phyloP scores from a whole-genome alignment of 139 green algal genomes.

The Desmodesmus armatus region DNA sequence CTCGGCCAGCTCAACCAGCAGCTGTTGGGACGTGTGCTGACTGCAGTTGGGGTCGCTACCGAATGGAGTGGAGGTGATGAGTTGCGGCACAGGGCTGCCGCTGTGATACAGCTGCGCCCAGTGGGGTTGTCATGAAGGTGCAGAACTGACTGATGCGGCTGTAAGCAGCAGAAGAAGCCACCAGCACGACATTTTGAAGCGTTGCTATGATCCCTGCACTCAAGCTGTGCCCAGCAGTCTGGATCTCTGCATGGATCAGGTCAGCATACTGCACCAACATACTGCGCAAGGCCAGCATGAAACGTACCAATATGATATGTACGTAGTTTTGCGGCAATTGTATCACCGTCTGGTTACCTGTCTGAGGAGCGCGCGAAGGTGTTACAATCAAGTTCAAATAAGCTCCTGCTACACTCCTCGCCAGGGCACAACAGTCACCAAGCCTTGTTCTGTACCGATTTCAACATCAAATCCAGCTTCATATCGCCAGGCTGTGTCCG shows the following conservation, averaged over 20 bases:
- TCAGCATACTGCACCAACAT: neutral
- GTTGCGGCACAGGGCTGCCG: too few species aligned
- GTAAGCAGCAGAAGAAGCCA: too few species aligned
- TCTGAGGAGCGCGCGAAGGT: too few species aligned
- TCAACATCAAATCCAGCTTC: neutral
- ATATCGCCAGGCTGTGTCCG: neutral
- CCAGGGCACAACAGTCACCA: neutral
- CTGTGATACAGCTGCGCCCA: neutral
- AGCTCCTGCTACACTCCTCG: too few species aligned
- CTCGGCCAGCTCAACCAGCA: neutral
- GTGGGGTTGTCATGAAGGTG: conserved; percentile 6
- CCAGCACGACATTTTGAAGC: too few species aligned
- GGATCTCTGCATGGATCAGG: too few species aligned
- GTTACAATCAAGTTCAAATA: too few species aligned
- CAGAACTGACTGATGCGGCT: too few species aligned
- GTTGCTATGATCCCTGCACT: too few species aligned
- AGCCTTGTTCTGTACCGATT: neutral
- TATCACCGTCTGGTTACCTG: neutral
- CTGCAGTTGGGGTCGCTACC: neutral
- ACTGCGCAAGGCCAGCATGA: neutral
- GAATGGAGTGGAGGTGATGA: neutral
- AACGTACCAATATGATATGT: neutral
- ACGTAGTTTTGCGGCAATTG: neutral
- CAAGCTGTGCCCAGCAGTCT: too few species aligned
- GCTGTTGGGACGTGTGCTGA: neutral